These are phyloP conservation scores for Lodderomyces margitis DNA, from an alignment of 1,139 yeast species.

Conservation along the genomic window DNA sequence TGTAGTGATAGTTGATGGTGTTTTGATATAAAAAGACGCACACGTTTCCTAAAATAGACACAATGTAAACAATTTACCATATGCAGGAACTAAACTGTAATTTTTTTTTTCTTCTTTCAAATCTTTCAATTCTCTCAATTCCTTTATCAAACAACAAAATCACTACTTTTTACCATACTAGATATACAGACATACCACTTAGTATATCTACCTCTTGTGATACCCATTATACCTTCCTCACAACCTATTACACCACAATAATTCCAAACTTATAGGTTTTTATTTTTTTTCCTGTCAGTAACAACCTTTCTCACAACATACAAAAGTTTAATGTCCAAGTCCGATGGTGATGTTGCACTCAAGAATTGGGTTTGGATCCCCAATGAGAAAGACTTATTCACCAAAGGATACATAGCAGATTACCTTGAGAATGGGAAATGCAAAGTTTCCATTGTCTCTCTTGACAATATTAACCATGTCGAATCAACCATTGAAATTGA, in stretches of 20 bases:
- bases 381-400: slow-evolving; percentile 60
- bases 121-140: background rate
- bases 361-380: slow-evolving; percentile 36
- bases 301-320: no score
- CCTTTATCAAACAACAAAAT: no score
- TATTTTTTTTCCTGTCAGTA: no score
- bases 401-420: slow-evolving; percentile 66
- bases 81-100: background rate
- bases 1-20: no score
- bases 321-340: background rate
- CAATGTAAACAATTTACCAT: background rate
- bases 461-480: slow-evolving; percentile 1
- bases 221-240: no score
- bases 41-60: background rate
- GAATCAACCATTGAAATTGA: slow-evolving; percentile 36
- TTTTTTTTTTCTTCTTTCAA: background rate
- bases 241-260: no score
- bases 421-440: slow-evolving; percentile 50
- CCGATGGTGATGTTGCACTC: slow-evolving; percentile 9
- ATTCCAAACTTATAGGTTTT: no score
- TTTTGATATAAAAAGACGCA: background rate
- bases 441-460: slow-evolving; percentile 45
- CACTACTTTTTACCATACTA: no score
- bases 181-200: no score
- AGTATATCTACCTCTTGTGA: no score